phyloP scores from a whole-genome alignment of 306 rosid species.

The Quercus agrifolia region DNA sequence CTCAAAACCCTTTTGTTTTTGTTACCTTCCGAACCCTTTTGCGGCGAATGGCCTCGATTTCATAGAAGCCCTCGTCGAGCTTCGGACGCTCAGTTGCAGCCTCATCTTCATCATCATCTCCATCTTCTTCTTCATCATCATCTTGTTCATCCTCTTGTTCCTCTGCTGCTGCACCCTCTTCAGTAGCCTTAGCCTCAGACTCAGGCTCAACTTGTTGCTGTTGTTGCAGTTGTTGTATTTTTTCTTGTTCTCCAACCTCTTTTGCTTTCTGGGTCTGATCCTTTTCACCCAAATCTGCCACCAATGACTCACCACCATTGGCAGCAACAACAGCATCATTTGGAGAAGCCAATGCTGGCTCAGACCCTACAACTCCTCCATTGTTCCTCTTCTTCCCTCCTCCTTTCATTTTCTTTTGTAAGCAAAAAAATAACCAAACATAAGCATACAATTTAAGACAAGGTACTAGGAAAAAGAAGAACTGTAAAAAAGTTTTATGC shows the following conservation, averaged over 20 bases:
- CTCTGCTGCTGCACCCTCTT: slow-evolving; percentile 21
- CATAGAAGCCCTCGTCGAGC: slow-evolving; percentile 72
- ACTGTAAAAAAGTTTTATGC: too few species aligned
- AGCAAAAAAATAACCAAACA: not conserved
- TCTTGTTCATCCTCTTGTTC: not conserved
- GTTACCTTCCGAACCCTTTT: slow-evolving; percentile 76
- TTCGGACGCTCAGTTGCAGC: slow-evolving; percentile 31
- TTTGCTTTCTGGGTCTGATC: slow-evolving; percentile 24
- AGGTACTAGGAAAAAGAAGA: too few species aligned
- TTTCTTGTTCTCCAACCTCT: slow-evolving; percentile 21
- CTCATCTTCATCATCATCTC: slow-evolving; percentile 16
- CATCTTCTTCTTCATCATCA: slow-evolving; percentile 29
- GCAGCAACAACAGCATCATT: slow-evolving; percentile 5
- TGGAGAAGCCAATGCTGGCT: slow-evolving; percentile 24
- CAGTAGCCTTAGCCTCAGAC: slow-evolving; percentile 15
- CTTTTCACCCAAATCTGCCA: slow-evolving; percentile 7
- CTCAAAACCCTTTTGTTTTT: not conserved
- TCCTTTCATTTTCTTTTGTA: slow-evolving; percentile 43
- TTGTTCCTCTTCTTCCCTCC: slow-evolving; percentile 35
- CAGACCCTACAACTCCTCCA: slow-evolving; percentile 21
- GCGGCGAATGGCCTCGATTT: slow-evolving; percentile 82
- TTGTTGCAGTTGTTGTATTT: not conserved
- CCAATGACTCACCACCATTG: slow-evolving; percentile 1
- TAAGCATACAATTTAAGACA: too few species aligned
- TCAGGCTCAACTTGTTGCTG: slow-evolving; percentile 24